These are phyloP conservation scores for Aspergillus melleus DNA, from an alignment of 2,329 filamentous ascomycete genomes.

Conservation along the genomic window DNA sequence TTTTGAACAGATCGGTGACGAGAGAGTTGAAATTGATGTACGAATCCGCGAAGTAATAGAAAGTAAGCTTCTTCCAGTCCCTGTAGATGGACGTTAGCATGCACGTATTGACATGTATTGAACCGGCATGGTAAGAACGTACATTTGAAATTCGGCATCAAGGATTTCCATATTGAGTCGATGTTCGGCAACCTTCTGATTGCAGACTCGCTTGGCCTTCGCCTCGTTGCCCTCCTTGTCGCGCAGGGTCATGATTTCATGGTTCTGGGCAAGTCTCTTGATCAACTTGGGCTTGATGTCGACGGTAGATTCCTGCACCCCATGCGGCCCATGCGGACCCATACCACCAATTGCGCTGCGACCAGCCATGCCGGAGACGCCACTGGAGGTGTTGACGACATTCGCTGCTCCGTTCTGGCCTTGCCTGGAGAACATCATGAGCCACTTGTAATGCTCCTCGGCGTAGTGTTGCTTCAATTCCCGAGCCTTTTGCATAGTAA, in stretches of 20 bases:
- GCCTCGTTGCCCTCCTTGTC: constrained; percentile 98
- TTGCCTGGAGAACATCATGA: constrained; percentile 96
- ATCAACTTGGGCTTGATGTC: constrained; percentile 96
- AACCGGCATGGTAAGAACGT: constrained; percentile 45
- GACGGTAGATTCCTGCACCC: constrained; percentile 68
- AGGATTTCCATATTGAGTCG: constrained; percentile 97
- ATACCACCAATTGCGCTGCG: constrained; percentile 75
- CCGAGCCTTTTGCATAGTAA: constrained; percentile 84
- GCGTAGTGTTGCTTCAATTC: constrained; percentile 87
- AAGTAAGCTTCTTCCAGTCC: constrained; percentile 98
- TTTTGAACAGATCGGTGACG: constrained; percentile 96
- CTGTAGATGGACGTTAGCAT: constrained; percentile 48
- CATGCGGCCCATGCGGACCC: constrained; percentile 72
- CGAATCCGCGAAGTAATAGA: constrained; percentile 96
- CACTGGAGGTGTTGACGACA: constrained; percentile 48
- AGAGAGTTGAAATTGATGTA: constrained; percentile 99
- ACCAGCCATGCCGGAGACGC: constrained; percentile 64
- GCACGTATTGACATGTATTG: background rate
- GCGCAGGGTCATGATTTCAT: constrained; percentile 83
- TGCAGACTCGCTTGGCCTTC: constrained; percentile 93
- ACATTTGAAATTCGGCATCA: constrained; percentile 98
- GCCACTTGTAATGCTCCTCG: constrained; percentile 95
- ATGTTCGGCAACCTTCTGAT: constrained; percentile 94
- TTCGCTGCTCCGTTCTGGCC: constrained; percentile 50
- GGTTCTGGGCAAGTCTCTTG: constrained; percentile 86